Evolutionary conservation across 176 grass and related monocot species (phyloP).

Genomic region (Chrysopogon serrulatus): DNA sequence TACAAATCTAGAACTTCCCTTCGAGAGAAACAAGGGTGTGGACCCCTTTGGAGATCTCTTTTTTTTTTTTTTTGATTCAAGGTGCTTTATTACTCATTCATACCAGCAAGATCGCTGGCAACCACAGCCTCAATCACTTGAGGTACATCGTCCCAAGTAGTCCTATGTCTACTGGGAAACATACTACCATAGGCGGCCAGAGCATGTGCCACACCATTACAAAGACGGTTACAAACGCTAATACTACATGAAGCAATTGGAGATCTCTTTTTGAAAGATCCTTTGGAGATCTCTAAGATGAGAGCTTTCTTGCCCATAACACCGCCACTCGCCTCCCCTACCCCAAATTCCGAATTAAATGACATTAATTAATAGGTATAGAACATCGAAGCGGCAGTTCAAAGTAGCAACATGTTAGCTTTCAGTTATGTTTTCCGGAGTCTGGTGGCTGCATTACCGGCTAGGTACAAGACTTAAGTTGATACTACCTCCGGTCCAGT

Average conservation of each 20-base stretch:
- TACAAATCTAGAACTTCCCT: conserved; percentile 47
- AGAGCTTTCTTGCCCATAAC: conserved; percentile 29
- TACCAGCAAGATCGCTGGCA: too few relatives aligned
- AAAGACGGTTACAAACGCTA: too few relatives aligned
- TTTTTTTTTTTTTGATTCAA: too few relatives aligned
- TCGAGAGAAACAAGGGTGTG: conserved; percentile 36
- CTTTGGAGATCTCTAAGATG: conserved; percentile 43
- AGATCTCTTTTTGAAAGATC: too few relatives aligned
- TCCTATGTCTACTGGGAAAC: too few relatives aligned
- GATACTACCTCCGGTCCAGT: too few relatives aligned
- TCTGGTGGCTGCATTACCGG: background rate
- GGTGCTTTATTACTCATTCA: too few relatives aligned
- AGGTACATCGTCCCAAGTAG: too few relatives aligned
- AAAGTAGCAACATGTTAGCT: background rate
- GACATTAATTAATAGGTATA: background rate
- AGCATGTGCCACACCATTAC: too few relatives aligned
- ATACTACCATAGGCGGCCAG: too few relatives aligned
- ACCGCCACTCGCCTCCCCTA: conserved; percentile 19
- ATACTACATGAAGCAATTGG: too few relatives aligned
- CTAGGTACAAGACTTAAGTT: background rate
- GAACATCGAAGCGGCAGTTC: background rate
- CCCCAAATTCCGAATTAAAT: conserved; percentile 16
- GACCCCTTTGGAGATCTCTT: conserved; percentile 40
- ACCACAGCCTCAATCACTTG: too few relatives aligned
- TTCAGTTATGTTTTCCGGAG: background rate